Evolutionary conservation across 192 early-diverging fungal species (phyloP), one percentile per base, ranked within the genome.

Genomic region (Coemansia sp.): DNA sequence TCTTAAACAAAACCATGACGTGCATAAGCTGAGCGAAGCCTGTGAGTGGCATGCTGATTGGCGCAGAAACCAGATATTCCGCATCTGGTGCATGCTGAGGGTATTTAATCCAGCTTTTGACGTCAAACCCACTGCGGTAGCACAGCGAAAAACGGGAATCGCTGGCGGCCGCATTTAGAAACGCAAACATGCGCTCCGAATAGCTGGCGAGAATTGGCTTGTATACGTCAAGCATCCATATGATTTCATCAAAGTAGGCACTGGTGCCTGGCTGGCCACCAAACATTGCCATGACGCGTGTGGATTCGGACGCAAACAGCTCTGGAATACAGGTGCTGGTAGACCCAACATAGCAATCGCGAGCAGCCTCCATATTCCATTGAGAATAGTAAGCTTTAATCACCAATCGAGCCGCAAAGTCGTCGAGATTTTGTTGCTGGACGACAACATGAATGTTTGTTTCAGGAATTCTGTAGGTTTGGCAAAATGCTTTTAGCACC

Each of bases 221-320:
- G 69, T 94, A 94, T 41, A 89, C 87, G 40, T 79, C 76, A 57
- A 86, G 83, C 30, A 91, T 80, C 50, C 79, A 79, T 8, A 80
- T 79, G 7, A 91, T 72, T 70, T 97, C 93, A 55, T 87, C 83
- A 72, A 97, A 82, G 73, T 90, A 91, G 50, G 88, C 88, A 50
- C 84, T 81, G 19, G 86, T 83, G 52, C 88, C 90, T 50, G 89
- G 91, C 66, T 97, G 92, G 40, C 94, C 94, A 50, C 94, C 94
- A 84, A 97, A 97, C 57, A 94, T 79, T 20, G 92, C 91, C 58
- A 90, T 85, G 13, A 87, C 53, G 50, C 70, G 61, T 37, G 82
- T 78, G 10, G 74, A 75, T 11, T 82, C 82, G 19, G 80, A 47
- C 1, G 65, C 48, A 47, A 84, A 62, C 16, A 72, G 15, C 18